These are phyloP conservation scores for Plasmodium falciparum DNA, from an alignment of 169 alveolate species.

Conservation along the genomic window DNA sequence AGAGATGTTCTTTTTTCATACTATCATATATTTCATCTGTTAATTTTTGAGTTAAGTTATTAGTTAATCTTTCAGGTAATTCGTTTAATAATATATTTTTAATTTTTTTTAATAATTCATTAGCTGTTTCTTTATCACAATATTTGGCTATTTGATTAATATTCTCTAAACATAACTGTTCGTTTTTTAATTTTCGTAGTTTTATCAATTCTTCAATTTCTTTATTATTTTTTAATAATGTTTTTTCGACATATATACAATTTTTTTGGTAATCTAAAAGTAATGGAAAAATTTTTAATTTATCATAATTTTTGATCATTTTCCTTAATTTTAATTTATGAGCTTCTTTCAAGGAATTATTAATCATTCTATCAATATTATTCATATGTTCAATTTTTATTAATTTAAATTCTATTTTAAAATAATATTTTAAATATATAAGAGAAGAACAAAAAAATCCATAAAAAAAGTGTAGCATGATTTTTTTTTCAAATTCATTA, in stretches of 20 bases:
- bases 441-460: slow-evolving; percentile 54
- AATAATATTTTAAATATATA: slow-evolving; percentile 50
- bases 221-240: slow-evolving; percentile 10
- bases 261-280: slow-evolving; percentile 33
- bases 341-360: slow-evolving; percentile 12
- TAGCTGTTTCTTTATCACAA: slow-evolving; percentile 54
- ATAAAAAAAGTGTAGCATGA: slow-evolving; percentile 43
- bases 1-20: neutral
- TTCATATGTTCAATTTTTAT: slow-evolving; percentile 38
- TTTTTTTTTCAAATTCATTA: slow-evolving; percentile 29
- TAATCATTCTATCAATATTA: slow-evolving; percentile 21
- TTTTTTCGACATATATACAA: slow-evolving; percentile 24
- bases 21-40: slow-evolving; percentile 46
- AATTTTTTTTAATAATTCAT: slow-evolving; percentile 13
- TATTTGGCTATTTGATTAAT: slow-evolving; percentile 30
- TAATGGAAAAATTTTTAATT: slow-evolving; percentile 40
- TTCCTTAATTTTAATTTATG: slow-evolving; percentile 21
- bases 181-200: slow-evolving; percentile 27
- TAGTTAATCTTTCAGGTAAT: slow-evolving; percentile 33
- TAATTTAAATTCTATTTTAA: slow-evolving; percentile 42
- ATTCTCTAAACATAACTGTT: slow-evolving; percentile 10
- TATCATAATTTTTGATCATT: slow-evolving; percentile 53
- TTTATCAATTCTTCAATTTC: slow-evolving; percentile 23
- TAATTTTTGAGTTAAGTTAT: slow-evolving; percentile 11
- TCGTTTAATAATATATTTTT: slow-evolving; percentile 45